Base-by-base conservation (phyloP, 2,329 filamentous ascomycete species). In the Aspergillus pseudoterreus region DNA sequence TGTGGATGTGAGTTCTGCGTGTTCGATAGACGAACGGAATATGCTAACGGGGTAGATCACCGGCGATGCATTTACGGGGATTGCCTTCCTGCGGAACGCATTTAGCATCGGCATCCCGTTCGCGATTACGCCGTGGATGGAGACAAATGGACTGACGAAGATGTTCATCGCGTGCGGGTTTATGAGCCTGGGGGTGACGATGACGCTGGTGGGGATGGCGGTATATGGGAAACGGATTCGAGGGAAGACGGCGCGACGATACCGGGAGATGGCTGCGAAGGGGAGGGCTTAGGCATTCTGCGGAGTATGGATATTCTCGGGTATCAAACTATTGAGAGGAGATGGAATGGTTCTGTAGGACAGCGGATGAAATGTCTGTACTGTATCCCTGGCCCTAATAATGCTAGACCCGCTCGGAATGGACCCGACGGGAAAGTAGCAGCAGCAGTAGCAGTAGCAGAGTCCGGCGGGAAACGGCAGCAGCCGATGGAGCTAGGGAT, bases 31-130 rank as follows among this genome's bases (percentile, higher is more conserved):
- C 17, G 22, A 8, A 19, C 6, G 11, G n/a, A 2, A 24, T 24
- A 10, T 9, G 27, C 27, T 30, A 30, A 30, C 27, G 11, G 22
- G 27, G 19, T 35, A 60, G 57, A 48, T 58, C 14, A 55, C 55
- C 1, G 56, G 57, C 1, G 57, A 60, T 35, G 57, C 57, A 4
- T 68, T 69, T 46, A 64, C 64, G 0, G 63, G 53, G 1, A 58
- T 69, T 10, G 59, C 67, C 2, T 69, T 69, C 41, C 39, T 69
- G 19, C 63, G 66, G 2, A 69, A 70, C 38, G 59, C 61, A 4
- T 49, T 67, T 33, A 65, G 62, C 43, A 67, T 69, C 24, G 62
- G 59, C 1, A 61, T 70, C 11, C 63, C 64, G 1, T 66, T 68
- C n/a, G 64, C 60, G 2, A 62, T 67, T 1, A 54, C 47, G 1